Conservation (phyloP, 2,329 filamentous ascomycete species). For the Chrysoporthe puriensis region DNA sequence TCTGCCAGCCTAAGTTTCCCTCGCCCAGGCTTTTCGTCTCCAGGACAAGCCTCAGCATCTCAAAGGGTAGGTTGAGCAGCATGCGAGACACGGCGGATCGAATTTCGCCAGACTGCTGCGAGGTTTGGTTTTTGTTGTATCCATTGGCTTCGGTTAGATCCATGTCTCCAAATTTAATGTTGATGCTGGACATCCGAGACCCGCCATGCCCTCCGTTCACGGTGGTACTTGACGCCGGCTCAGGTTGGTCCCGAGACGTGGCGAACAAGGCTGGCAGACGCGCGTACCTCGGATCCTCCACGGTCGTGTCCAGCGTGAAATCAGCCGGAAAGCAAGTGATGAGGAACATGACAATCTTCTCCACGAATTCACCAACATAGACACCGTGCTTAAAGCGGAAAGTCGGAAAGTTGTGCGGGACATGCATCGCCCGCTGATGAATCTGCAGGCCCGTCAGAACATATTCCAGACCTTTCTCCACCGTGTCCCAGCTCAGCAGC, state of each 20-base stretch:
- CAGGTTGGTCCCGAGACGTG: not conserved
- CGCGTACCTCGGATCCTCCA: conserved; percentile 35
- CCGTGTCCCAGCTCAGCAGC: conserved; percentile 64
- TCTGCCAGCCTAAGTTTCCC: conserved; percentile 54
- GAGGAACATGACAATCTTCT: conserved; percentile 53
- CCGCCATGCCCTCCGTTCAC: conserved; percentile 1
- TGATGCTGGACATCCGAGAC: conserved; percentile 31
- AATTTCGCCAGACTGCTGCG: conserved; percentile 36
- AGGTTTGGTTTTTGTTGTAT: conserved; percentile 42
- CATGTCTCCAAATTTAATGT: conserved; percentile 39
- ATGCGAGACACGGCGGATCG: conserved; percentile 65
- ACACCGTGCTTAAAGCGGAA: conserved; percentile 44
- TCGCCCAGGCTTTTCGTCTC: conserved; percentile 60
- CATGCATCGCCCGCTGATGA: conserved; percentile 16
- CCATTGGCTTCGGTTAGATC: conserved; percentile 37
- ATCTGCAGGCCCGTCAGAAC: conserved; percentile 44
- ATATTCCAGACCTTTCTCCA: conserved; percentile 65
- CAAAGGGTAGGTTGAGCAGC: conserved; percentile 71
- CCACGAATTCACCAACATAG: conserved; percentile 48
- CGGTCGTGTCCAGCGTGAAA: conserved; percentile 55
- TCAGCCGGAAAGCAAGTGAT: conserved; percentile 53
- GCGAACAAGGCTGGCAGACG: conserved; percentile 32
- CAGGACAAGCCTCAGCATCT: conserved; percentile 66
- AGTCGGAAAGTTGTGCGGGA: conserved; percentile 30
- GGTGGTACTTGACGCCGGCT: not conserved